Conservation (phyloP, 2,329 filamentous ascomycete genomes). For the Fusarium sp. region DNA sequence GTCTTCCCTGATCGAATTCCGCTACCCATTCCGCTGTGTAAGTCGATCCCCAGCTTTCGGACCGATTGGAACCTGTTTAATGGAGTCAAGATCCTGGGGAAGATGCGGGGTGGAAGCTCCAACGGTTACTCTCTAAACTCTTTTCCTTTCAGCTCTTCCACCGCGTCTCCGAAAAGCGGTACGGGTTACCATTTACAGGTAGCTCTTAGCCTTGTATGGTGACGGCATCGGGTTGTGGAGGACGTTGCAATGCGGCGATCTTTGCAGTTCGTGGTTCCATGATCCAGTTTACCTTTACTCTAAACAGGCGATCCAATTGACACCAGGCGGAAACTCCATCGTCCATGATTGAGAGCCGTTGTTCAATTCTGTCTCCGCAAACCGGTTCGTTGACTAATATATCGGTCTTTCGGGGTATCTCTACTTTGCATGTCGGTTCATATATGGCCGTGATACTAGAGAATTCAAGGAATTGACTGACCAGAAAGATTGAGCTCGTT, state of each 20-base stretch:
- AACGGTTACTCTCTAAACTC: slow-evolving; percentile 8
- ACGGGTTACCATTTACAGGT: background rate
- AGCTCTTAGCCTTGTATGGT: background rate
- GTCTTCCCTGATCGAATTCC: background rate
- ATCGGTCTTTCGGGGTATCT: slow-evolving; percentile 31
- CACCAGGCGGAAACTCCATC: background rate
- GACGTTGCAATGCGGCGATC: slow-evolving; percentile 23
- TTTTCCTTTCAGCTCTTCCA: slow-evolving; percentile 2
- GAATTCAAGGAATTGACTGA: background rate
- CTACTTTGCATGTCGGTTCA: background rate
- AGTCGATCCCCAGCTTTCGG: slow-evolving; percentile 32
- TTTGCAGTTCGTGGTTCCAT: slow-evolving; percentile 9
- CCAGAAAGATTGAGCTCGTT: background rate
- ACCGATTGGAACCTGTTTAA: slow-evolving; percentile 31
- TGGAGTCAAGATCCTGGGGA: slow-evolving; percentile 20
- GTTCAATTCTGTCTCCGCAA: background rate
- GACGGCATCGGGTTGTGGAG: slow-evolving; percentile 20
- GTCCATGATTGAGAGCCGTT: background rate
- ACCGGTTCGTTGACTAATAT: background rate
- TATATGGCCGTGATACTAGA: background rate
- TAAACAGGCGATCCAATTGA: slow-evolving; percentile 22
- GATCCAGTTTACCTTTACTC: slow-evolving; percentile 26
- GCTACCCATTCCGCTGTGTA: slow-evolving; percentile 4
- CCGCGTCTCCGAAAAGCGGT: background rate
- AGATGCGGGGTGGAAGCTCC: slow-evolving; percentile 26